Conservation (phyloP, 495 filamentous ascomycete species). For the Zalerion maritima region DNA sequence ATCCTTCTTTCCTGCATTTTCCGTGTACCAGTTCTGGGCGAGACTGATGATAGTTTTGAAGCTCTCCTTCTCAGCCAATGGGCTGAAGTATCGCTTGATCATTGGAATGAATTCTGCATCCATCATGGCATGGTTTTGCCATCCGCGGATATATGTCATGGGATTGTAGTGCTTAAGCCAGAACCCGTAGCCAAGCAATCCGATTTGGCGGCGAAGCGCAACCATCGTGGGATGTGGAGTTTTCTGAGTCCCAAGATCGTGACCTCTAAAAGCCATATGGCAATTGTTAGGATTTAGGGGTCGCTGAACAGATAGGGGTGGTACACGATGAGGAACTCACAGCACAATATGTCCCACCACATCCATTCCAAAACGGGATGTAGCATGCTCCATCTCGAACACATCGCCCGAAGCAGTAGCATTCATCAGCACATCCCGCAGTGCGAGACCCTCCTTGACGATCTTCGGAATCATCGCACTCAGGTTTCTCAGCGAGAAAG, state of each 20-base stretch:
- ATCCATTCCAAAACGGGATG: constrained; percentile 25
- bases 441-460: constrained; percentile 23
- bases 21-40: constrained; percentile 1
- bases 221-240: no score
- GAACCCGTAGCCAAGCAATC: not conserved
- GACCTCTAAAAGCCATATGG: constrained; percentile 1
- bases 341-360: constrained; percentile 27
- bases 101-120: constrained; percentile 1
- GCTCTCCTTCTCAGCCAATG: not conserved
- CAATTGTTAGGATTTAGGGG: not conserved
- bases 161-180: constrained; percentile 3
- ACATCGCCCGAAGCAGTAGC: constrained; percentile 16
- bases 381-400: constrained; percentile 18
- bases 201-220: no score
- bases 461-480: constrained; percentile 24
- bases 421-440: constrained; percentile 16
- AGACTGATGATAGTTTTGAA: constrained; percentile 4
- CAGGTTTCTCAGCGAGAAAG: constrained; percentile 27
- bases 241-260: no score
- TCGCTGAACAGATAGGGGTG: not conserved
- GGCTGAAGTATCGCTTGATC: not conserved
- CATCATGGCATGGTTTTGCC: constrained; percentile 13
- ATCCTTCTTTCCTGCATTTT: no score
- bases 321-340: constrained; percentile 10
- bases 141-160: constrained; percentile 4